Conservation (phyloP, 2,329 filamentous ascomycete species). For the Xylaria sp. region DNA sequence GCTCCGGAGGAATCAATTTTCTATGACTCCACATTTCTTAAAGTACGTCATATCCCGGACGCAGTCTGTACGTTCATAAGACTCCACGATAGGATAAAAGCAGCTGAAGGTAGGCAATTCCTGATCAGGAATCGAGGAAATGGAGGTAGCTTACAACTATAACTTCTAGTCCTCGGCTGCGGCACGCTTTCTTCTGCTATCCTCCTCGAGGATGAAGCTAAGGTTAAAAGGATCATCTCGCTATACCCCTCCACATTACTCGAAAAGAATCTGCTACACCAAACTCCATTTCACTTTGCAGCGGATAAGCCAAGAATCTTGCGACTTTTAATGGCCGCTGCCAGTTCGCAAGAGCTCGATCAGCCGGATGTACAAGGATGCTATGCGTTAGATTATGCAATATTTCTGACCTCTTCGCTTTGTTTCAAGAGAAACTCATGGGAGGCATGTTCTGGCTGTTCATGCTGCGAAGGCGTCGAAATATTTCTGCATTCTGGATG, state of each 20-base stretch:
- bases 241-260: neutral
- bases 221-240: constrained; percentile 2
- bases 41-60: no score
- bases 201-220: constrained; percentile 5
- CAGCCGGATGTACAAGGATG: neutral
- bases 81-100: neutral
- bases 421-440: constrained; percentile 4
- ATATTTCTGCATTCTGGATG: constrained; percentile 1
- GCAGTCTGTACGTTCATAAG: neutral
- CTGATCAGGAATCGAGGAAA: neutral
- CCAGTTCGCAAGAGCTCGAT: neutral
- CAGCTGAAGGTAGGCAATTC: neutral
- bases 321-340: neutral
- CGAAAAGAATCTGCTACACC: neutral
- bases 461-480: constrained; percentile 12
- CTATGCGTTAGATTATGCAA: constrained; percentile 9
- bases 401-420: neutral
- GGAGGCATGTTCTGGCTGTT: neutral
- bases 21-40: no score
- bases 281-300: constrained; percentile 14
- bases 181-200: constrained; percentile 6
- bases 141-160: neutral
- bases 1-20: neutral
- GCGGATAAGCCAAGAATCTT: neutral
- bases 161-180: constrained; percentile 10